phyloP scores from a whole-genome alignment of 306 rosid genomes.

The Prunus fruticosa region DNA sequence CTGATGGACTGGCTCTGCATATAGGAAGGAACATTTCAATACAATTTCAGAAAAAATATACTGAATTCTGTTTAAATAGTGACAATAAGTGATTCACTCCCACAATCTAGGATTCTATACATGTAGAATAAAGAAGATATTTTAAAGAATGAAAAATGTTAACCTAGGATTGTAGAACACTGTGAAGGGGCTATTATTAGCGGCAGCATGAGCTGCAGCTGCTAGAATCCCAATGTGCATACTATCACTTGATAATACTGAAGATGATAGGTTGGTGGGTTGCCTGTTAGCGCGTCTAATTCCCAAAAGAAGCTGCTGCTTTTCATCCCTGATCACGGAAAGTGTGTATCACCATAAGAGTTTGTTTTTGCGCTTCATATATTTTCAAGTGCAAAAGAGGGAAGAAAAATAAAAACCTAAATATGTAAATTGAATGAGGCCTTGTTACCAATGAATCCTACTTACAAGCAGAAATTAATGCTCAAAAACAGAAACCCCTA shows the following conservation, averaged over 20 bases:
- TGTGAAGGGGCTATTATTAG: conserved; percentile 84
- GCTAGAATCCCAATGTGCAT: conserved; percentile 99
- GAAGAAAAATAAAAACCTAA: neutral
- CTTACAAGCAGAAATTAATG: neutral
- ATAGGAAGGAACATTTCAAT: conserved; percentile 7
- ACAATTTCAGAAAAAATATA: neutral
- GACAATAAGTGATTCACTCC: neutral
- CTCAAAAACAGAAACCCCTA: neutral
- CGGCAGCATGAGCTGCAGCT: conserved; percentile 96
- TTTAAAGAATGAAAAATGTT: conserved; percentile 6
- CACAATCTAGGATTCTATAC: neutral
- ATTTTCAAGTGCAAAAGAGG: neutral
- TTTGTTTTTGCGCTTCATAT: neutral
- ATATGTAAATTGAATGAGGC: neutral
- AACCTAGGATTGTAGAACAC: conserved; percentile 95
- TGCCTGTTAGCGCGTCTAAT: conserved; percentile 92
- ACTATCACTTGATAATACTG: conserved; percentile 89
- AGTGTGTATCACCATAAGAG: neutral
- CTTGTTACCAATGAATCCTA: neutral
- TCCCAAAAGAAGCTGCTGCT: conserved; percentile 94
- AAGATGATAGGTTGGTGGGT: conserved; percentile 76
- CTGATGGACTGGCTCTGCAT: conserved; percentile 98
- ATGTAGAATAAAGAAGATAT: neutral
- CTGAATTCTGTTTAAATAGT: conserved; percentile 1
- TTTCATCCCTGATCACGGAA: conserved; percentile 71